These are phyloP conservation scores for Globisporangium cederbergense DNA, from an alignment of 352 stramenopile genomes.

Conservation along the genomic window DNA sequence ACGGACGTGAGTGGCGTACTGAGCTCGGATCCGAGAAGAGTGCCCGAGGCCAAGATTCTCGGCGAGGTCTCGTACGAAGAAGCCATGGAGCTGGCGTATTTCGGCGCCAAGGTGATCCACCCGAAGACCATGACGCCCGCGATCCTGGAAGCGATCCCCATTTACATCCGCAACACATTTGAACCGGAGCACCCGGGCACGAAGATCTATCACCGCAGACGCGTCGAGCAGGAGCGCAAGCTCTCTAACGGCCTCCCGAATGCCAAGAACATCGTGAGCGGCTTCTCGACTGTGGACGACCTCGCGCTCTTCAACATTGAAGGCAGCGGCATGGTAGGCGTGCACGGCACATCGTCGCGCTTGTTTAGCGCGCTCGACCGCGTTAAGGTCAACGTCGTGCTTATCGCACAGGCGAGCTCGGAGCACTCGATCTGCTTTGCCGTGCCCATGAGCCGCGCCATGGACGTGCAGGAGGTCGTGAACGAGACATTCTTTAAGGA, in stretches of 20 bases:
- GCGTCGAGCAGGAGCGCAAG: constrained; percentile 53
- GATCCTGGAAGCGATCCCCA: constrained; percentile 90
- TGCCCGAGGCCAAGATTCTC: constrained; percentile 90
- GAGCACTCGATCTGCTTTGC: constrained; percentile 96
- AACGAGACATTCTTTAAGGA: constrained; percentile 88
- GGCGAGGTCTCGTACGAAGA: constrained; percentile 95
- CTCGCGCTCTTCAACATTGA: constrained; percentile 96
- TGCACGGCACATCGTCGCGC: constrained; percentile 90
- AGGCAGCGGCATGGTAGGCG: constrained; percentile 93
- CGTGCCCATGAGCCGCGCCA: constrained; percentile 71
- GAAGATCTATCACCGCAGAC: constrained; percentile 68
- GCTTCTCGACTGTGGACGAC: constrained; percentile 93
- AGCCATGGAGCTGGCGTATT: constrained; percentile 98
- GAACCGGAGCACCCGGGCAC: constrained; percentile 81
- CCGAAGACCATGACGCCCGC: constrained; percentile 95
- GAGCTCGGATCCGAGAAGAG: constrained; percentile 92
- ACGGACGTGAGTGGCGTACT: constrained; percentile 96
- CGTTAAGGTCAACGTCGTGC: constrained; percentile 91
- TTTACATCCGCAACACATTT: constrained; percentile 98
- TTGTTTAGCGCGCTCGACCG: constrained; percentile 92
- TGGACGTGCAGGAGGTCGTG: constrained; percentile 67
- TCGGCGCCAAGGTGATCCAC: constrained; percentile 97
- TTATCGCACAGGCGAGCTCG: constrained; percentile 93
- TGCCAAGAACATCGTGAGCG: constrained; percentile 76
- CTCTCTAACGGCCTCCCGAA: constrained; percentile 57